Percentiles rank a stretch among this genome's conserved stretches.
These are phyloP conservation scores for Alternaria tenuissima DNA, from an alignment of 2,329 filamentous ascomycete species.

Conservation along the genomic window DNA sequence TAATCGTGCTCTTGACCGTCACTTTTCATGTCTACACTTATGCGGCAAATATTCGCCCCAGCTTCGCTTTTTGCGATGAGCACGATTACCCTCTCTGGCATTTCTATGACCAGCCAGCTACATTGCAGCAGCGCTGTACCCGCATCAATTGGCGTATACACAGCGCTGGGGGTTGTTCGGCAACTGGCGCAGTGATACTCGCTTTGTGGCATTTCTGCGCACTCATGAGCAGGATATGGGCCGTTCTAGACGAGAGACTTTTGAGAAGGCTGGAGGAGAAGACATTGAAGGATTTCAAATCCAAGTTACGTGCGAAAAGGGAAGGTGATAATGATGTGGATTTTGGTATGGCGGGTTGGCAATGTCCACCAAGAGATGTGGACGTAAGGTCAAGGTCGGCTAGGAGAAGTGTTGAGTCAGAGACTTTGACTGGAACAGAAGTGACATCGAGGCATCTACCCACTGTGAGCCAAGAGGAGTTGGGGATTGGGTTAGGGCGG, in stretches of 20 bases:
- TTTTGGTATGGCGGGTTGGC: neutral
- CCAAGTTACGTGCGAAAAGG: neutral
- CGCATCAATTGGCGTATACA: slow-evolving; percentile 9
- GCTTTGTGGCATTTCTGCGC: slow-evolving; percentile 2
- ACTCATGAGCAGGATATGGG: neutral
- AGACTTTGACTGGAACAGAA: neutral
- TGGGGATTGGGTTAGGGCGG: neutral
- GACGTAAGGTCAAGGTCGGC: neutral
- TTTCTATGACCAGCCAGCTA: neutral
- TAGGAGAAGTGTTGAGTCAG: neutral
- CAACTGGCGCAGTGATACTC: slow-evolving; percentile 2
- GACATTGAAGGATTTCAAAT: too few relatives aligned
- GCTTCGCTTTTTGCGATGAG: neutral
- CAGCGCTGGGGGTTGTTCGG: slow-evolving; percentile 6
- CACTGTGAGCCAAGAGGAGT: neutral
- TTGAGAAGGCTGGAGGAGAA: neutral
- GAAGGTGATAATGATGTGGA: fast-evolving
- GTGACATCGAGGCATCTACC: neutral
- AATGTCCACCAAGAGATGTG: neutral
- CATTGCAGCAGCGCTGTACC: slow-evolving; percentile 1
- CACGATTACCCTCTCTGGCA: neutral
- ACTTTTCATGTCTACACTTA: neutral
- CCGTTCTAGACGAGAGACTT: neutral
- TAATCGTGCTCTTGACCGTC: neutral
- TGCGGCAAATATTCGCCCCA: neutral